phyloP scores from a whole-genome alignment of 352 stramenopile genomes.

The Phytopythium montanum region DNA sequence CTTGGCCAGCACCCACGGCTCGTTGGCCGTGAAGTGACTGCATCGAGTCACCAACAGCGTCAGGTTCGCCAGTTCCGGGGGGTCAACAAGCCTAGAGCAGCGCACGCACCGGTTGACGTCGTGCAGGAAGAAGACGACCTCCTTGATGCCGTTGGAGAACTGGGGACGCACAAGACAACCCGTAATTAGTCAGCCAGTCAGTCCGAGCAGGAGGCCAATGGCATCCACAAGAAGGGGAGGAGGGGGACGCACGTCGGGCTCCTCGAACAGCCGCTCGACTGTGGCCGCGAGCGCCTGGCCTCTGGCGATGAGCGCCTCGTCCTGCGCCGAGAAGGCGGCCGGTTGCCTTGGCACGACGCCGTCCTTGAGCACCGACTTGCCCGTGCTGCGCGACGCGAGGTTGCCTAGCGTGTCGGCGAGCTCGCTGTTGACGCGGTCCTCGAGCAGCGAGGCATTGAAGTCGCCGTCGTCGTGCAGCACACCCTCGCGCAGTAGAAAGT shows the following conservation, averaged over 20 bases:
- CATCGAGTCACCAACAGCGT: background rate
- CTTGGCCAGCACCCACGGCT: conserved; percentile 79
- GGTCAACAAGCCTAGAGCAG: background rate
- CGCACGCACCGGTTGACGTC: conserved; percentile 63
- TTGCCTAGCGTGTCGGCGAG: conserved; percentile 91
- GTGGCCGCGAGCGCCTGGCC: conserved; percentile 40
- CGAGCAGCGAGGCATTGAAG: conserved; percentile 82
- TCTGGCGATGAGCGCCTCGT: conserved; percentile 50
- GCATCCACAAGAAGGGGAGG: conserved; percentile 1
- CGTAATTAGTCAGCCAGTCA: background rate
- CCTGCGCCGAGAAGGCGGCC: conserved; percentile 28
- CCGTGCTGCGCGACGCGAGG: conserved; percentile 73
- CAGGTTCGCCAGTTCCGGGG: background rate
- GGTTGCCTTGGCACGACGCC: conserved; percentile 44
- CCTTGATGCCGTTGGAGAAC: conserved; percentile 67
- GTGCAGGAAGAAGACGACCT: conserved; percentile 78
- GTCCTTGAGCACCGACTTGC: conserved; percentile 53
- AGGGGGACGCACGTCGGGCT: conserved; percentile 51
- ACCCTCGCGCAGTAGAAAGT: conserved; percentile 87
- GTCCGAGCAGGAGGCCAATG: background rate
- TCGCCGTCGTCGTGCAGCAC: conserved; percentile 95
- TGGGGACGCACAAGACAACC: conserved; percentile 18
- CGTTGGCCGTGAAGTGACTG: conserved; percentile 75
- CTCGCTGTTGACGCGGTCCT: conserved; percentile 96
- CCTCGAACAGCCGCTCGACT: conserved; percentile 56